Percentiles rank a stretch among this genome's conserved stretches.
Evolutionary conservation across 139 green algal genomes (phyloP).

Genomic region (Auxenochlorella pyrenoidosa): DNA sequence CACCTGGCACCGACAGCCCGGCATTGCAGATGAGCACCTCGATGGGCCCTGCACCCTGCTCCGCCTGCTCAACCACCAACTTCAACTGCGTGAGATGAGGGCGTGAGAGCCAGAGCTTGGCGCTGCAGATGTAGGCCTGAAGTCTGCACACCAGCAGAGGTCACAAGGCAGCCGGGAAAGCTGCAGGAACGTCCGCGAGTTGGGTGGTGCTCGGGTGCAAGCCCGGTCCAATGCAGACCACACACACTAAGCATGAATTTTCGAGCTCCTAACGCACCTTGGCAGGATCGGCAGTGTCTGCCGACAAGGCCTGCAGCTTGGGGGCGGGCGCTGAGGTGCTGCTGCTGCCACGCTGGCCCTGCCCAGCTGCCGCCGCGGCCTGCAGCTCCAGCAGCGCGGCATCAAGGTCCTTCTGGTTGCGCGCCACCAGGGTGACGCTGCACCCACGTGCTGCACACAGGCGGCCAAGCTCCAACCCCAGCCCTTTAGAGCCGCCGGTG

Average conservation of each 20-base stretch:
- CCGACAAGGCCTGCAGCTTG: conserved; percentile 35
- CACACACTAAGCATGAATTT: not conserved
- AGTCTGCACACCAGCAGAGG: too few relatives aligned
- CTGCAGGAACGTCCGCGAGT: too few relatives aligned
- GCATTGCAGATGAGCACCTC: conserved; percentile 80
- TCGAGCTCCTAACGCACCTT: conserved; percentile 5
- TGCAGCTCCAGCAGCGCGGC: conserved; percentile 50
- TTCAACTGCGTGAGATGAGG: not conserved
- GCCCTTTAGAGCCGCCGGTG: conserved; percentile 79
- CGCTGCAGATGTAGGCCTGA: too few relatives aligned
- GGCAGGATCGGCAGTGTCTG: conserved; percentile 23
- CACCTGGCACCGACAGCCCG: conserved; percentile 63
- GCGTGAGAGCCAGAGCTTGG: not conserved
- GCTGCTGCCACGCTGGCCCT: not conserved
- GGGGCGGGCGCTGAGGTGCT: not conserved
- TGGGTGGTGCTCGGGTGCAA: not conserved
- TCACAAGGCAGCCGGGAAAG: too few relatives aligned
- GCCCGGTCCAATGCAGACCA: not conserved
- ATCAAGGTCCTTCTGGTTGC: conserved; percentile 65
- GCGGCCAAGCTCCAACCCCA: conserved; percentile 70
- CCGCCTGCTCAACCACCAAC: not conserved
- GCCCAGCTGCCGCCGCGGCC: not conserved
- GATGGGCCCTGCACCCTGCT: conserved; percentile 53
- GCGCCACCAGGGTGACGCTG: conserved; percentile 67
- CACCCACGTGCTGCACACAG: conserved; percentile 45